Percentiles rank a stretch among this genome's conserved stretches.
Evolutionary conservation across 2,329 filamentous ascomycete species (phyloP).

Genomic region (Epichloe glyceriae): DNA sequence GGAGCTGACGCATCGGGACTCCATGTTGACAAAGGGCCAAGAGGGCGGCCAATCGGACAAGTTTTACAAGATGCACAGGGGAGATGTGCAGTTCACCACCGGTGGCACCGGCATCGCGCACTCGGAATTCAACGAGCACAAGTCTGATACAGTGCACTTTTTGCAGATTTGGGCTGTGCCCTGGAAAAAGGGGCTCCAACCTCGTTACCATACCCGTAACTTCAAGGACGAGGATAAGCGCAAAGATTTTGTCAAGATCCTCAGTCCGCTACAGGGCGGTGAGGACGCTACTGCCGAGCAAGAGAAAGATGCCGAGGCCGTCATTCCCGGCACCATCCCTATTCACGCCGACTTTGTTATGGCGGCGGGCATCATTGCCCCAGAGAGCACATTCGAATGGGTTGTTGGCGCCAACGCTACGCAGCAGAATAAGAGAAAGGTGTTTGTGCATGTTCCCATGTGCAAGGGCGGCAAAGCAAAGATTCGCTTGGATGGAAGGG

Average conservation of each 20-base stretch:
- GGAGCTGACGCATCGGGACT: constrained; percentile 78
- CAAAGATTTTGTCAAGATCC: constrained; percentile 57
- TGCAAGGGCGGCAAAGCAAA: constrained; percentile 61
- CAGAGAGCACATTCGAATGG: constrained; percentile 56
- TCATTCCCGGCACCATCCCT: constrained; percentile 56
- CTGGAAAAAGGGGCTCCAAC: constrained; percentile 58
- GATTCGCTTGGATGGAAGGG: constrained; percentile 53
- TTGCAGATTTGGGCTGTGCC: constrained; percentile 82
- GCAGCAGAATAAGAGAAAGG: constrained; percentile 47
- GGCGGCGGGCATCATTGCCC: constrained; percentile 61
- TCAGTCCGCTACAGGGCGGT: constrained; percentile 61
- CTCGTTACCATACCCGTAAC: constrained; percentile 62
- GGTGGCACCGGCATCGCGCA: constrained; percentile 74
- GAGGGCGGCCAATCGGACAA: constrained; percentile 47
- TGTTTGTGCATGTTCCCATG: constrained; percentile 74
- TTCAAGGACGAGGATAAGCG: constrained; percentile 64
- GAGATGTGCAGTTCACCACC: constrained; percentile 82
- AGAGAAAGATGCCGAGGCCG: constrained; percentile 51
- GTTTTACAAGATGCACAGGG: constrained; percentile 59
- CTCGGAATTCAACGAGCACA: constrained; percentile 69
- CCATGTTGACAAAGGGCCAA: constrained; percentile 59
- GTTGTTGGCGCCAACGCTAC: constrained; percentile 49
- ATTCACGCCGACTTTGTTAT: constrained; percentile 78
- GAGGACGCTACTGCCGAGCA: constrained; percentile 45
- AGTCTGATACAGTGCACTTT: constrained; percentile 62